These are phyloP conservation scores for Talaromyces sp. DNA, from an alignment of 2,329 filamentous ascomycete genomes.

Conservation along the genomic window DNA sequence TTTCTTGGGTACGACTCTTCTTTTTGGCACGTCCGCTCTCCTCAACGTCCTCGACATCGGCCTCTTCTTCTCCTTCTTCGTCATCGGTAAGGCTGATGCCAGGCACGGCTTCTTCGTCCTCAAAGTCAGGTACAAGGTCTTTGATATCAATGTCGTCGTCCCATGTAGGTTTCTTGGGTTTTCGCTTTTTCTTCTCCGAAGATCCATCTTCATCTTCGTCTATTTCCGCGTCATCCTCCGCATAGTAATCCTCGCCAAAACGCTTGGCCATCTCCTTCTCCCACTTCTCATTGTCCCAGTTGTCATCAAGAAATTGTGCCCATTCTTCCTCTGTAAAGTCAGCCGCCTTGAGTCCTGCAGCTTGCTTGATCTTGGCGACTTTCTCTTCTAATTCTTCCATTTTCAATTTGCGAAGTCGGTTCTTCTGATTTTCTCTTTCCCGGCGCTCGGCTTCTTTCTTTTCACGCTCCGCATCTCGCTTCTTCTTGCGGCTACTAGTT, in stretches of 20 bases:
- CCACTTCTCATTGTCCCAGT: conserved; percentile 87
- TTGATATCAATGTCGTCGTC: conserved; percentile 98
- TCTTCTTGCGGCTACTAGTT: conserved; percentile 69
- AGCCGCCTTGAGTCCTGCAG: conserved; percentile 72
- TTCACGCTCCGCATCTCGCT: conserved; percentile 72
- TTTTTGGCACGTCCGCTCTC: conserved; percentile 48
- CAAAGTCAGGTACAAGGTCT: conserved; percentile 82
- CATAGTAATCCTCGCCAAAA: conserved; percentile 91
- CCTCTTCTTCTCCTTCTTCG: conserved; percentile 44
- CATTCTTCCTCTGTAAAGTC: conserved; percentile 72
- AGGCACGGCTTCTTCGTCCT: conserved; percentile 60
- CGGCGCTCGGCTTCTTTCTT: conserved; percentile 75
- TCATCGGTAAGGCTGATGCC: conserved; percentile 57
- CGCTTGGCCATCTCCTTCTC: conserved; percentile 82
- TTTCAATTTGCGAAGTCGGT: conserved; percentile 79
- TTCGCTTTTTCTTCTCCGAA: conserved; percentile 56
- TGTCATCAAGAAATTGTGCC: conserved; percentile 77
- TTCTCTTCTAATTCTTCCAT: conserved; percentile 87
- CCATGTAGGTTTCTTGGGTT: conserved; percentile 80
- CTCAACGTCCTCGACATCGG: conserved; percentile 36
- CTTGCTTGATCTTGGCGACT: conserved; percentile 81
- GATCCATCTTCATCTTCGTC: conserved; percentile 39
- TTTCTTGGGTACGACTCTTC: conserved; percentile 49
- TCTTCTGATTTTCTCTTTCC: conserved; percentile 74
- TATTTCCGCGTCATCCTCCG: conserved; percentile 57